Percentiles rank a stretch among this genome's conserved stretches.
Conservation (phyloP, 1,284 basidiomycete species). For the Porodaedalea pini region DNA sequence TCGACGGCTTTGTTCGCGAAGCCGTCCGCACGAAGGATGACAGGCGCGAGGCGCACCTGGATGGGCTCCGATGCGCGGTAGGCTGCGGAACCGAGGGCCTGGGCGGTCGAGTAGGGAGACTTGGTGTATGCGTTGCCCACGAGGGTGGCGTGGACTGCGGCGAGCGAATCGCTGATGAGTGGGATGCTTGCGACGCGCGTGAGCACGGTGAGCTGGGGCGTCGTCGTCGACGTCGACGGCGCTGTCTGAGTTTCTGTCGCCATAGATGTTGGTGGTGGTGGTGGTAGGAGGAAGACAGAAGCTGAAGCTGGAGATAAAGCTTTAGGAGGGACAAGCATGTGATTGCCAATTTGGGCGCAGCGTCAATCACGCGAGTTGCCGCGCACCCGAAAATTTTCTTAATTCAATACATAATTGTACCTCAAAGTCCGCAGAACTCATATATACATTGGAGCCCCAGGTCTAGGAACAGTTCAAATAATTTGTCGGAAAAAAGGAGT, state of each 20-base stretch:
- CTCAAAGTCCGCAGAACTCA: no score
- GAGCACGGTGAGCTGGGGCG: slow-evolving; percentile 58
- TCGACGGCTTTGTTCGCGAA: slow-evolving; percentile 72
- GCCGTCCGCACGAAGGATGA: slow-evolving; percentile 58
- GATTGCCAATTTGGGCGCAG: not conserved
- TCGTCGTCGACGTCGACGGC: slow-evolving; percentile 26
- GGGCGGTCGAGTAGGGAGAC: slow-evolving; percentile 59
- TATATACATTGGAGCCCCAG: no score
- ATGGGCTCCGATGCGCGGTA: slow-evolving; percentile 62
- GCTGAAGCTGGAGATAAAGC: not conserved
- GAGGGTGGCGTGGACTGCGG: slow-evolving; percentile 56
- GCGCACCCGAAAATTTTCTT: not conserved
- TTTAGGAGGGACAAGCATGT: not conserved
- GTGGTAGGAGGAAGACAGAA: not conserved
- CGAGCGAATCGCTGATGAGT: slow-evolving; percentile 58
- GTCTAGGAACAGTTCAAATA: no score
- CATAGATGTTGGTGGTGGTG: slow-evolving; percentile 31
- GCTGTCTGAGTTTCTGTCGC: slow-evolving; percentile 38
- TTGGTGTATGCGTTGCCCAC: slow-evolving; percentile 57
- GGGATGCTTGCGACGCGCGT: slow-evolving; percentile 65
- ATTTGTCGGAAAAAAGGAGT: no score
- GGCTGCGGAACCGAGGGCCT: slow-evolving; percentile 54
- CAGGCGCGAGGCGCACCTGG: slow-evolving; percentile 58
- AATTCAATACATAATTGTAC: no score
- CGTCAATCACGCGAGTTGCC: not conserved